phyloP scores from a whole-genome alignment of 2,329 filamentous ascomycete genomes.

The Cytospora mali region DNA sequence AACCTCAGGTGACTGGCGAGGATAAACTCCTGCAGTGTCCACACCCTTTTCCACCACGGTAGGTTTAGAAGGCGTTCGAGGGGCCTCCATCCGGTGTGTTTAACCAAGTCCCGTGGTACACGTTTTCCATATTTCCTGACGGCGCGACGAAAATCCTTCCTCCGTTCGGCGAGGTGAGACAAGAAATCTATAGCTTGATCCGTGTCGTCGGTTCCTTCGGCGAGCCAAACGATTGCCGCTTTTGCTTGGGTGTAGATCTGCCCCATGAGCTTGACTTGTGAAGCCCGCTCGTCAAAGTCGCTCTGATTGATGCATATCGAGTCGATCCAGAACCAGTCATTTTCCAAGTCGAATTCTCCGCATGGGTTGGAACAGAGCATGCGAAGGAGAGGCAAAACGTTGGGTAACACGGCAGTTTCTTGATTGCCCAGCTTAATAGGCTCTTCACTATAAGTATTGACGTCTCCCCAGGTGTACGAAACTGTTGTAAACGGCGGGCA shows the following conservation, averaged over 20 bases:
- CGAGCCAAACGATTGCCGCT: conserved; percentile 18
- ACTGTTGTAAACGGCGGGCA: conserved; percentile 19
- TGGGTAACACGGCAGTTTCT: neutral
- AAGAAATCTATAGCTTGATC: conserved; percentile 9
- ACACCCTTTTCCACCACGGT: conserved; percentile 20
- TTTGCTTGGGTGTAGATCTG: conserved; percentile 16
- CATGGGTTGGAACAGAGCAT: conserved; percentile 13
- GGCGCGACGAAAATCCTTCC: conserved; percentile 7
- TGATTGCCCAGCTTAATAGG: neutral
- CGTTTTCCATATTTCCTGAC: neutral
- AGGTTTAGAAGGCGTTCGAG: conserved; percentile 4
- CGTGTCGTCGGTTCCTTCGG: conserved; percentile 6
- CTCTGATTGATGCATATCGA: conserved; percentile 24
- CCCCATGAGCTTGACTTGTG: conserved; percentile 23
- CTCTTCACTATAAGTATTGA: neutral
- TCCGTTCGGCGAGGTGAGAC: conserved; percentile 6
- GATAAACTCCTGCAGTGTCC: conserved; percentile 25
- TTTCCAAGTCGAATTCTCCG: neutral
- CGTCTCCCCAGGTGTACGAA: conserved; percentile 19
- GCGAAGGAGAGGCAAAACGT: conserved; percentile 15
- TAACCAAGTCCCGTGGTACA: conserved; percentile 11
- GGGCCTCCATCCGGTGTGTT: conserved; percentile 10
- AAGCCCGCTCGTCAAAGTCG: conserved; percentile 13
- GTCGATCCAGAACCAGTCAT: conserved; percentile 24
- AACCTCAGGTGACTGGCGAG: conserved; percentile 12